Conservation (phyloP, 768 basidiomycete species). For the Collybiopsis confluens region DNA sequence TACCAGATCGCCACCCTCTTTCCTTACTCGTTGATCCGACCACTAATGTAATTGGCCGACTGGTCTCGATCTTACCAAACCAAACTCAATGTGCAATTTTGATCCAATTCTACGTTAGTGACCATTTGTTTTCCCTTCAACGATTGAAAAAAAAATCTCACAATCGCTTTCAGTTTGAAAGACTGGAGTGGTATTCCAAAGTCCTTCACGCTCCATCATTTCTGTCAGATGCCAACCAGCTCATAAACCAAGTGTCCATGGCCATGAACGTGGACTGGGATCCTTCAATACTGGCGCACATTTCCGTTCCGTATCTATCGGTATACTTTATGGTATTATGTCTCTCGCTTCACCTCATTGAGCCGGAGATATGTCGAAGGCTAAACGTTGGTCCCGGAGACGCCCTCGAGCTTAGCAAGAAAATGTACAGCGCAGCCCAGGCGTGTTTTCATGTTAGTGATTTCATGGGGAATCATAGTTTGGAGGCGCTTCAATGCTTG, state of each 20-base stretch:
- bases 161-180: constrained; percentile 10
- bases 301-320: constrained; percentile 16
- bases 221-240: constrained; percentile 10
- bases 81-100: constrained; percentile 12
- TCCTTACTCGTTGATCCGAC: constrained; percentile 17
- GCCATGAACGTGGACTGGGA: not conserved
- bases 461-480: constrained; percentile 19
- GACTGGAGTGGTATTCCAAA: constrained; percentile 18
- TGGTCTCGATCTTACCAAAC: constrained; percentile 15
- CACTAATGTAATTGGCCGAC: constrained; percentile 15
- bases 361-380: constrained; percentile 14
- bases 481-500: constrained; percentile 22
- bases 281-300: not conserved
- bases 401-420: constrained; percentile 15
- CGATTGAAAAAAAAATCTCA: not conserved
- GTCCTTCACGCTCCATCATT: constrained; percentile 22
- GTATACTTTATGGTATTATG: constrained; percentile 21
- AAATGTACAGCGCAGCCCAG: constrained; percentile 22
- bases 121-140: not conserved
- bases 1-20: constrained; percentile 18
- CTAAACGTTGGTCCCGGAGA: constrained; percentile 14
- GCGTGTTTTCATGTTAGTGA: constrained; percentile 22
- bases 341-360: constrained; percentile 20
- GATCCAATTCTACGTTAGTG: constrained; percentile 19
- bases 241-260: not conserved